Base-by-base conservation (phyloP, 1,284 basidiomycete genomes). In the Austropuccinia psidii region DNA sequence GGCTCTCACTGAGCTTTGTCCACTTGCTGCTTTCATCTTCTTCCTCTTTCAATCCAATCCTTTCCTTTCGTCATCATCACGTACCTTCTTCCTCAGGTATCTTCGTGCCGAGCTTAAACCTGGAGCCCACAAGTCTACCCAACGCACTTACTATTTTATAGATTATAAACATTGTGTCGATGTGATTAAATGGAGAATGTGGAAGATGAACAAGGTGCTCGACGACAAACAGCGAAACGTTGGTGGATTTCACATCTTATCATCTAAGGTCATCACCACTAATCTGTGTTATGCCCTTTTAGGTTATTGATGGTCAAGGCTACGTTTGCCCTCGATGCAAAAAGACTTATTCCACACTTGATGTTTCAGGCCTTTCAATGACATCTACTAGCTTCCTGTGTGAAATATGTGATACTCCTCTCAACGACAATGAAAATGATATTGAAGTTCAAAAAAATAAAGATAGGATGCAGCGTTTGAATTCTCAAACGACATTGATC, bases 111-210 rank as follows among this genome's bases (percentile, higher is more conserved):
- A 73, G 45, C 15, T 57, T 35, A 73, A 73, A 24, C 72, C 72
- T 19, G 62, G 62, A 27, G 72, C 50, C 35, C 49, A 27, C 27
- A 73, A 73, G 58, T 50, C 72, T 21, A 73, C 72, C 27, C 72
- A 88, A 74, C 86, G 87, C 78, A 89, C 90, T 78, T 99, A 98
- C 83, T 98, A 93, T 84, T 98, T 91, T 82, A 90, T 99, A 79
- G 90, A 98, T 83, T 95, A 93, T 81, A 89, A 92, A 77, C 87
- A 89, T 79, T 95, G 97, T 79, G 92, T 92, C 82, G 93, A 98
- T 80, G 93, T 98, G 60, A 90, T 95, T 80, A 97, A 98, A 82
- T 98, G 95, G 91, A 86, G 93, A 43, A 88, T 98, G 75, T 90
- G 92, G n/a, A 90, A 91, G 79, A 96, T 99, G 89, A 87, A 90